These are phyloP conservation scores for Gossypium herbaceum DNA, from an alignment of 345 rosid genomes.

Conservation along the genomic window DNA sequence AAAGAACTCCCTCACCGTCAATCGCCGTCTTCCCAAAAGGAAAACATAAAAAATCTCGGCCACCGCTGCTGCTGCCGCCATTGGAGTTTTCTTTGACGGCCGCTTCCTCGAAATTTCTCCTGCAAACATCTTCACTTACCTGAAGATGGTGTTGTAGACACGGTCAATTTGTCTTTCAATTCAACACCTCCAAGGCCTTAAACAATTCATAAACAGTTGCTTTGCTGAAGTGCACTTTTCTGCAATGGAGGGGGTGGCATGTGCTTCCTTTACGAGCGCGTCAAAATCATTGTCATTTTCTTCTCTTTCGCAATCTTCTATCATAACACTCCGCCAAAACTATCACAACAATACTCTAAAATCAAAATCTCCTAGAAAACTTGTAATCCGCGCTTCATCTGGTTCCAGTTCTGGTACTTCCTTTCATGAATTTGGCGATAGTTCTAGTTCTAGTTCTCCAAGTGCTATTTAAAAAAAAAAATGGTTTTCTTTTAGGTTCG, in stretches of 20 bases:
- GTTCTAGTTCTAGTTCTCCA: slow-evolving; percentile 18
- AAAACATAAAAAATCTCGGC: neutral
- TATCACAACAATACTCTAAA: slow-evolving; percentile 26
- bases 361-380: slow-evolving; percentile 34
- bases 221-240: slow-evolving; percentile 1
- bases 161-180: neutral
- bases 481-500: slow-evolving; percentile 9
- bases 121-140: too few relatives aligned
- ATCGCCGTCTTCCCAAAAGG: neutral
- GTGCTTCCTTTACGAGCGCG: slow-evolving; percentile 3
- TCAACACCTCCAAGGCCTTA: neutral
- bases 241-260: slow-evolving; percentile 16
- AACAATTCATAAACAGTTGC: neutral
- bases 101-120: neutral
- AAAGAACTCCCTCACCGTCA: neutral
- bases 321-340: slow-evolving; percentile 23
- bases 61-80: neutral
- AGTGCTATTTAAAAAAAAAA: too few relatives aligned
- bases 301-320: slow-evolving; percentile 26
- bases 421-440: neutral
- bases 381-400: slow-evolving; percentile 60
- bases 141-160: neutral
- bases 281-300: slow-evolving; percentile 8
- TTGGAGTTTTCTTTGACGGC: neutral
- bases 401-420: slow-evolving; percentile 53